These are phyloP conservation scores for Diplodia seriata DNA, from an alignment of 2,329 filamentous ascomycete genomes.

Conservation along the genomic window DNA sequence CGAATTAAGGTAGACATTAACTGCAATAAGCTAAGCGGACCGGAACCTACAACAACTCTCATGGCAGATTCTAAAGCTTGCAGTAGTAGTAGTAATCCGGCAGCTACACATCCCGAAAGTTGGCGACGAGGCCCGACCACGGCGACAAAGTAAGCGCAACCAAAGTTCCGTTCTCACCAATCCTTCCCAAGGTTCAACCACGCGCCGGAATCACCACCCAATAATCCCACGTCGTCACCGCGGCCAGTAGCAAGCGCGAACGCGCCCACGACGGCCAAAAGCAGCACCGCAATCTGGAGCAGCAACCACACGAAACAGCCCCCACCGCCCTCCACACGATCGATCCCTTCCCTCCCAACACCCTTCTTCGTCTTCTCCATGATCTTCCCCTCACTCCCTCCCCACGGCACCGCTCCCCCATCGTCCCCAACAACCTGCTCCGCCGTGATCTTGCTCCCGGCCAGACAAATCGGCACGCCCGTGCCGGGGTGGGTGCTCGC, in stretches of 20 bases:
- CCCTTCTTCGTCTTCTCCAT: not conserved
- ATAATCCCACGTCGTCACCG: conserved; percentile 10
- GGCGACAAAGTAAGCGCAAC: not conserved
- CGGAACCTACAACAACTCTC: not conserved
- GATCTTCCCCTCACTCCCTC: conserved; percentile 33
- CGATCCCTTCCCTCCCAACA: conserved; percentile 29
- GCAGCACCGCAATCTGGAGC: conserved; percentile 33
- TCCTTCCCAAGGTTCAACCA: conserved; percentile 18
- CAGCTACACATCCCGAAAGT: too few species aligned
- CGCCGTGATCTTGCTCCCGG: conserved; percentile 69
- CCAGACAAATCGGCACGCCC: conserved; percentile 75
- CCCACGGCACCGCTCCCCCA: conserved; percentile 52
- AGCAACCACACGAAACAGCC: conserved; percentile 35
- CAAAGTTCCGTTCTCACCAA: conserved; percentile 5
- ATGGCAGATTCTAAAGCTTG: not conserved
- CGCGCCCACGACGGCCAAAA: conserved; percentile 30
- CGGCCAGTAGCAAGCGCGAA: conserved; percentile 27
- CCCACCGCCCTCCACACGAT: conserved; percentile 35
- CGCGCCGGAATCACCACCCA: not conserved
- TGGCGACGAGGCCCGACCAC: not conserved
- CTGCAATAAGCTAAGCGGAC: not conserved
- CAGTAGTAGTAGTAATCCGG: too few species aligned
- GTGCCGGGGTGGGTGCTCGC: conserved; percentile 79
- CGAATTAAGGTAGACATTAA: not conserved
- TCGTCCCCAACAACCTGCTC: conserved; percentile 58